A percentile compares a stretch with the other conserved stretches of the same genome.
Conservation (phyloP, 352 stramenopile genomes). For the Globisporangium acanthophoron region DNA sequence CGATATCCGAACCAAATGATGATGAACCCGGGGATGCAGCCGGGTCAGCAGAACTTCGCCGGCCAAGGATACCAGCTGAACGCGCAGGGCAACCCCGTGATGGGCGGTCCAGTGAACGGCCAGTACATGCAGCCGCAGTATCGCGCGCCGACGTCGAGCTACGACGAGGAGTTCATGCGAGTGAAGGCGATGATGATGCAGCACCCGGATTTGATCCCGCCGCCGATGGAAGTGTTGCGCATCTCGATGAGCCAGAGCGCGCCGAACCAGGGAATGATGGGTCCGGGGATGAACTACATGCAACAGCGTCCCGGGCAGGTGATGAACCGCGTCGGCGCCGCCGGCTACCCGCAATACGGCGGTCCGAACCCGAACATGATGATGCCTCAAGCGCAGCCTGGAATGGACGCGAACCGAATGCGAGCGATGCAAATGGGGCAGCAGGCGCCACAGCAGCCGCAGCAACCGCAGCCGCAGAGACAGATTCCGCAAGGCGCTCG, state of each 20-base stretch:
- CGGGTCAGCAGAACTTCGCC: slow-evolving; percentile 24
- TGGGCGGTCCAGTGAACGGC: slow-evolving; percentile 26
- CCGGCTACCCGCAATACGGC: slow-evolving; percentile 57
- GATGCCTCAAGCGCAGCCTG: slow-evolving; percentile 34
- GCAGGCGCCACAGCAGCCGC: slow-evolving; percentile 15
- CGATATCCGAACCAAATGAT: slow-evolving; percentile 71
- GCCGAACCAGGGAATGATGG: slow-evolving; percentile 59
- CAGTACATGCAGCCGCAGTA: slow-evolving; percentile 72
- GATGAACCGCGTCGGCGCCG: slow-evolving; percentile 47
- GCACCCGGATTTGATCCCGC: slow-evolving; percentile 80
- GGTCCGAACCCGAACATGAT: slow-evolving; percentile 60
- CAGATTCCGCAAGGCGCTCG: slow-evolving; percentile 40
- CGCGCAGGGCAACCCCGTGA: slow-evolving; percentile 25
- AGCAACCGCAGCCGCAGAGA: slow-evolving; percentile 11
- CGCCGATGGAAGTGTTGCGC: slow-evolving; percentile 81
- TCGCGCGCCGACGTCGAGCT: slow-evolving; percentile 56
- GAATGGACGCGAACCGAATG: slow-evolving; percentile 35
- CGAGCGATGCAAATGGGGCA: slow-evolving; percentile 28
- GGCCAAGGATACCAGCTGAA: slow-evolving; percentile 64
- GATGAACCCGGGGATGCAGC: slow-evolving; percentile 49
- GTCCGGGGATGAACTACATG: slow-evolving; percentile 49
- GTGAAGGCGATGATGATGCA: slow-evolving; percentile 89
- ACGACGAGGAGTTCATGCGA: slow-evolving; percentile 83
- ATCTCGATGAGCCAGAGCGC: slow-evolving; percentile 78
- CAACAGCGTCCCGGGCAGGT: slow-evolving; percentile 49